Base-by-base conservation (phyloP, 2,329 filamentous ascomycete species). In the Amylocarpus encephaloides region DNA sequence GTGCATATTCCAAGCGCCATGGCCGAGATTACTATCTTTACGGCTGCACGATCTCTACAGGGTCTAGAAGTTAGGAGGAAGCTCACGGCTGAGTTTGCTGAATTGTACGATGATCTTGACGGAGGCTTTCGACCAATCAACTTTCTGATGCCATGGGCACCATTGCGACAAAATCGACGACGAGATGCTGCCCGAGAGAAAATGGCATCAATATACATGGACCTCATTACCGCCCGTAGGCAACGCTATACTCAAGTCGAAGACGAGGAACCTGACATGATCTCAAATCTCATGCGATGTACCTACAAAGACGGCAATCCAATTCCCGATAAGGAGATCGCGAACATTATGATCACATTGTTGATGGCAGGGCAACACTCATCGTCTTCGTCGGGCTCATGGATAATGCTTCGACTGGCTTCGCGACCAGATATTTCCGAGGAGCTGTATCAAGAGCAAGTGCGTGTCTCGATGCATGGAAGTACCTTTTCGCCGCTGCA, bases 281-380 rank as follows among this genome's bases (percentile, higher is more conserved):
- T 93, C 67, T 88, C 85, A 82, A 88, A 90, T 30, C 43, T 49
- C 18, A 53, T 49, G 47, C n/a, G 32, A 3, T 43, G 42, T 15
- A 18, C 9, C 3, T 94, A 94, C 78, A 93, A 92, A 74, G 80
- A 90, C 59, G 88, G 88, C 58, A 80, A 73, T 35, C 74, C 75
- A 3, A 75, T 93, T 15, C 84, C 88, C 11, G 88, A 94, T 64
- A 77, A 84, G 61, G 88, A 93, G 67, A 78, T 93, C 50, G 88
- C 88, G n/a, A 85, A 91, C 71, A 90, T 94, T 78, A 90, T 94
- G 86, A 93, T 94, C 67, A 87, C 87, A 2, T 76, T 94, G n/a
- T 79, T 94, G 56, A 92, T 94, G 88, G 88, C 86, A 47, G 88
- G 88, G 43, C 88, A 94, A 66, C 88, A 94, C 72, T 90, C 85